Percentiles rank a stretch among this genome's conserved stretches.
phyloP scores from a whole-genome alignment of 2,329 filamentous ascomycete genomes.

The Tothia fuscella region DNA sequence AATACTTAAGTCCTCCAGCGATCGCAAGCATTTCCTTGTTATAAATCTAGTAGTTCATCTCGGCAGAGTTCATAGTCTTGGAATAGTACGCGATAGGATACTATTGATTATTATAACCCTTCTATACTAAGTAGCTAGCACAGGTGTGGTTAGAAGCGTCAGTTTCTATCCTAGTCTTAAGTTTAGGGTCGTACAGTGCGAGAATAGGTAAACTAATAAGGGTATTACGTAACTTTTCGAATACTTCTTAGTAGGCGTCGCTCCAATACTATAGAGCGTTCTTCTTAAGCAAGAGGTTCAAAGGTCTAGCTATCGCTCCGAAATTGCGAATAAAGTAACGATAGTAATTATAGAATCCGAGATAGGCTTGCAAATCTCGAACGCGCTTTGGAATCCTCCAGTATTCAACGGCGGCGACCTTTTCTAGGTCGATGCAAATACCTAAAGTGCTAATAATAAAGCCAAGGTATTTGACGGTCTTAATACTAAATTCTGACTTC shows the following conservation, averaged over 20 bases:
- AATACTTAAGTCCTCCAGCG: slow-evolving; percentile 18
- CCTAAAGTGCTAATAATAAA: slow-evolving; percentile 16
- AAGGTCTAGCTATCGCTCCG: slow-evolving; percentile 12
- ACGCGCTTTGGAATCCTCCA: slow-evolving; percentile 16
- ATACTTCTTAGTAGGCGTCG: slow-evolving; percentile 6
- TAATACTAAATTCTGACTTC: slow-evolving; percentile 19
- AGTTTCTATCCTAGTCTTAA: slow-evolving; percentile 15
- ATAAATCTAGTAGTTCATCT: slow-evolving; percentile 25
- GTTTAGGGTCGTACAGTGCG: slow-evolving; percentile 13
- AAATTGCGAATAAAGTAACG: slow-evolving; percentile 19
- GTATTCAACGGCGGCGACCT: slow-evolving; percentile 13
- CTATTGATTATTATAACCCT: slow-evolving; percentile 9
- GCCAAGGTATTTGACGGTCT: slow-evolving; percentile 18
- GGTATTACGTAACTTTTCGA: slow-evolving; percentile 12
- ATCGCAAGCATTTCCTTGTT: slow-evolving; percentile 27
- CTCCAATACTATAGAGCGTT: neutral
- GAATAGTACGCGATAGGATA: slow-evolving; percentile 16
- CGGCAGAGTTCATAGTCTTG: slow-evolving; percentile 14
- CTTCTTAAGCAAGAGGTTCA: slow-evolving; percentile 14
- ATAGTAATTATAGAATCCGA: slow-evolving; percentile 22
- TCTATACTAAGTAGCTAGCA: slow-evolving; percentile 11
- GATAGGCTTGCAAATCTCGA: slow-evolving; percentile 17
- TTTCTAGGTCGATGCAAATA: slow-evolving; percentile 16
- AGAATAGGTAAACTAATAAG: slow-evolving; percentile 16
- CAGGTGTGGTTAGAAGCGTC: slow-evolving; percentile 15